Base-by-base conservation (phyloP, 257 asterid species). In the Striga asiatica region DNA sequence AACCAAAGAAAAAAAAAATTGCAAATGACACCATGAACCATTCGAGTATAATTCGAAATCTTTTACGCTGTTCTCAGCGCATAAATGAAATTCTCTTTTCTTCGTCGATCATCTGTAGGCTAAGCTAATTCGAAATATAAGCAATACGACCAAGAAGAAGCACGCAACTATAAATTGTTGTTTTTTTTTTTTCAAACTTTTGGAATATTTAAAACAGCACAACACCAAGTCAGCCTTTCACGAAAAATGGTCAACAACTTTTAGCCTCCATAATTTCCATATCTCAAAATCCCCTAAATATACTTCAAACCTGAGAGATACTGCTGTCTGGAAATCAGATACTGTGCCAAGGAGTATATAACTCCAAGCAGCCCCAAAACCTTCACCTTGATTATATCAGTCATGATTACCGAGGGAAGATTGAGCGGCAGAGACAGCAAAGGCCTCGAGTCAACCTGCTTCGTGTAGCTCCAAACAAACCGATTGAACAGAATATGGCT, bases 361-460 rank as follows among this genome's bases (percentile, higher is more conserved):
- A 79, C 77, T 52, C 97, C 99, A 19, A 92, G 95, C 35, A 92
- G 85, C 69, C 93, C 99, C 78, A 92, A 71, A 47, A 88, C 81
- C 88, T 72, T 92, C 19, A 88, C 66, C 88, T 85, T 81, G 68
- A 92, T 58, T 2, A 88, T 54, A 28, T 88, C 97, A 0, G 97
- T 81, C 50, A 92, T 77, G 63, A 92, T 31, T 47, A 79, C 77
- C 3, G 95, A 65, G 7, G 97, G 97, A 54, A 85, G 76, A 70
- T 92, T 92, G 25, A 92, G 93, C 42, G 97, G 97, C 50, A 81
- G 58, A 3, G 85, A 68, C 24, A 88, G 80, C 82, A 92, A 67
- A 0, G 94, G 88, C 61, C 67, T 66, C 2, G 81, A 68, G 68
- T 78, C 97, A 0, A 76, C 75, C 71, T 75, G 89, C 57, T 81